phyloP scores from a whole-genome alignment of 148 eudicot species.

The Chenopodium album region DNA sequence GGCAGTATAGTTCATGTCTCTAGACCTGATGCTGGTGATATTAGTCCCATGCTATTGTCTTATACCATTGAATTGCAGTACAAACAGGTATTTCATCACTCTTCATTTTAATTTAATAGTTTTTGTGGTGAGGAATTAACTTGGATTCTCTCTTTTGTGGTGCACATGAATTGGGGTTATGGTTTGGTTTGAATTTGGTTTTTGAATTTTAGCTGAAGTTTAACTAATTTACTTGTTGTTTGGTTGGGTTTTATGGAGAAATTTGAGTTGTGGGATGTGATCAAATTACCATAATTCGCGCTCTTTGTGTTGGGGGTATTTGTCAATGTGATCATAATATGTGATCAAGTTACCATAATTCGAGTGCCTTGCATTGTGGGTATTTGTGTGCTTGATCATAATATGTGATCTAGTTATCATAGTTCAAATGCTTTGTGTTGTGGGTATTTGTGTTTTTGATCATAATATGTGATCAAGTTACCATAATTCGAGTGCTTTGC shows the following conservation, averaged over 20 bases:
- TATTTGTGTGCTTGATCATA: too few species aligned
- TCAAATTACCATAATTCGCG: background rate
- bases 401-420: too few species aligned
- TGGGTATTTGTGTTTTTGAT: too few species aligned
- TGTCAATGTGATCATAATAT: too few species aligned
- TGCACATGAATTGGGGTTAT: too few species aligned
- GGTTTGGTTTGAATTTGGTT: background rate
- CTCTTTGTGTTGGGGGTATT: background rate
- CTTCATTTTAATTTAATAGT: background rate
- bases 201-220: background rate
- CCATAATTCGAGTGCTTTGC: too few species aligned
- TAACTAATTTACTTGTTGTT: background rate
- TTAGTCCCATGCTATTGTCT: conserved; percentile 78
- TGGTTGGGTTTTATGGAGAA: background rate
- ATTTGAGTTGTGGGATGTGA: background rate
- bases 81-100: conserved; percentile 49
- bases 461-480: too few species aligned
- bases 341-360: too few species aligned
- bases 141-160: too few species aligned
- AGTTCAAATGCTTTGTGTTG: too few species aligned
- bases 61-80: conserved; percentile 77
- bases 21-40: conserved; percentile 88
- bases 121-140: background rate
- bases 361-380: too few species aligned
- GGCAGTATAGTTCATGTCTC: conserved; percentile 75